Conservation (phyloP, 441 rosid species). For the Populus hybrid region DNA sequence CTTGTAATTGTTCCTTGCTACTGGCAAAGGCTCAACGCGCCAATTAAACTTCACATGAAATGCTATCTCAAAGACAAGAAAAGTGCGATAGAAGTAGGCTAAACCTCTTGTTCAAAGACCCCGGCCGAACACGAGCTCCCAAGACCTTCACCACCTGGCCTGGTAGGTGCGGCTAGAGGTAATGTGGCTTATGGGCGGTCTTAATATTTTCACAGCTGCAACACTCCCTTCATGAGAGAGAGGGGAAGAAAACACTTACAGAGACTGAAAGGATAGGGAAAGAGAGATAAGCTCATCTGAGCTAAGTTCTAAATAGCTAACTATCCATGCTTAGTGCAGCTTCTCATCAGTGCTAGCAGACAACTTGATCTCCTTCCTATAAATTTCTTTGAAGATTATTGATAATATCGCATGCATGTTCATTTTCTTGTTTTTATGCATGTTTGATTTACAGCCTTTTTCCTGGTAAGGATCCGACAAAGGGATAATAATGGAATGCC, state of each 20-base stretch:
- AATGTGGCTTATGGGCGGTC: not conserved
- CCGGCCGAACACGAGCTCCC: not conserved
- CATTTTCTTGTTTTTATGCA: not conserved
- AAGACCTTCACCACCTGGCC: not conserved
- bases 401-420: slow-evolving; percentile 5
- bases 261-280: not conserved
- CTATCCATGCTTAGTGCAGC: not conserved
- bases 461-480: slow-evolving; percentile 15
- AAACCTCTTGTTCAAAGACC: not conserved
- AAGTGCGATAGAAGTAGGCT: not conserved
- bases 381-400: not conserved
- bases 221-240: not conserved
- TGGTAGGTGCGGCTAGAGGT: too few relatives aligned
- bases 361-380: not conserved
- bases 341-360: not conserved
- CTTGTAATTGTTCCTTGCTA: not conserved
- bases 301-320: not conserved
- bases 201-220: not conserved
- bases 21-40: not conserved
- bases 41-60: not conserved
- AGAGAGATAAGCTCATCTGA: not conserved
- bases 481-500: slow-evolving; percentile 26
- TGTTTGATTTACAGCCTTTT: slow-evolving; percentile 12
- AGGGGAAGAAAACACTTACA: not conserved
- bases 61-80: not conserved